Evolutionary conservation across 805 yeast genomes (phyloP).

Genomic region (Priceomyces fermenticarens): DNA sequence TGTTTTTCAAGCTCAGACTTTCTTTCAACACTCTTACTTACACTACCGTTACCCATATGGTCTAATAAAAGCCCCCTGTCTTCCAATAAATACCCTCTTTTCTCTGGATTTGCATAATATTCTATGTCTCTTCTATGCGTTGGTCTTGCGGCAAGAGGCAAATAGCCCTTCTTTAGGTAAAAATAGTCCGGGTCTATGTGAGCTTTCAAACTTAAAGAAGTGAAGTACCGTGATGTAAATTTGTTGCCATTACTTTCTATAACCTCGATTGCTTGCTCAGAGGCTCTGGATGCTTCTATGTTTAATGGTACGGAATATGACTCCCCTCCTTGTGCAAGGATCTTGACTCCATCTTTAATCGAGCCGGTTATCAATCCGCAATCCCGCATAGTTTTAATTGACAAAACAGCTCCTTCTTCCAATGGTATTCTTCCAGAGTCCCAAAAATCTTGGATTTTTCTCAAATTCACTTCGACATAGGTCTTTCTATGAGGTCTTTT

Average conservation of each 20-base stretch:
- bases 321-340: constrained; percentile 63
- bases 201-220: constrained; percentile 62
- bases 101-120: constrained; percentile 67
- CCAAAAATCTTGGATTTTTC: constrained; percentile 68
- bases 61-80: constrained; percentile 39
- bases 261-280: constrained; percentile 65
- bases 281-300: constrained; percentile 81
- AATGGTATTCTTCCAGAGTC: constrained; percentile 61
- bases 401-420: constrained; percentile 58
- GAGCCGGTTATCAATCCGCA: constrained; percentile 71
- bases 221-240: constrained; percentile 68
- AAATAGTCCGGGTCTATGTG: constrained; percentile 75
- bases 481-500: constrained; percentile 57
- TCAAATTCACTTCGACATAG: constrained; percentile 60
- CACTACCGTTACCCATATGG: constrained; percentile 19
- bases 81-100: constrained; percentile 69
- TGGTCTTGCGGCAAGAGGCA: constrained; percentile 86
- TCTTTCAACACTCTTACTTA: constrained; percentile 20
- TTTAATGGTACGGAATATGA: constrained; percentile 57
- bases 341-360: constrained; percentile 74
- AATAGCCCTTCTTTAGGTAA: constrained; percentile 64
- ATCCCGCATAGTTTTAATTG: constrained; percentile 74
- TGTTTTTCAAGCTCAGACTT: constrained; percentile 35
- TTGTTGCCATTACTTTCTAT: constrained; percentile 74
- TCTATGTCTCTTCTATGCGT: constrained; percentile 75